Evolutionary conservation across 257 asterid genomes (phyloP).

Genomic region (Nicotiana otophora): DNA sequence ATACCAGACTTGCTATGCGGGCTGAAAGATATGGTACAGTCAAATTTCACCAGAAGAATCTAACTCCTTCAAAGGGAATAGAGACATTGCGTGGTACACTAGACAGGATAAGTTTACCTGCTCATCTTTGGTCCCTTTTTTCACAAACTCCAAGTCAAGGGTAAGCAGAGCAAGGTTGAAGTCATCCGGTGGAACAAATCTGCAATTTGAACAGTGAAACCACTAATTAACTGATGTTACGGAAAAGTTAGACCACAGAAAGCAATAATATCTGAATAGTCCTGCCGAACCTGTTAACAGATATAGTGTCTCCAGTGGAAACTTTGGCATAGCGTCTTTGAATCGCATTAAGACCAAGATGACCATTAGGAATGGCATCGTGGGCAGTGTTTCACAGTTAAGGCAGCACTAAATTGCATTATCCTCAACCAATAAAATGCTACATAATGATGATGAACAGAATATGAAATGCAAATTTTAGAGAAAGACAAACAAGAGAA

Average conservation of each 20-base stretch:
- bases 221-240: background rate
- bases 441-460: background rate
- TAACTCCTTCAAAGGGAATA: background rate
- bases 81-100: background rate
- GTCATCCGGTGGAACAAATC: slow-evolving; percentile 81
- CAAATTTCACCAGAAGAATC: background rate
- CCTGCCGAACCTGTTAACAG: slow-evolving; percentile 58
- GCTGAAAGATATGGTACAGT: background rate
- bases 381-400: slow-evolving; percentile 64
- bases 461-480: background rate
- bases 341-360: slow-evolving; percentile 73
- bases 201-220: slow-evolving; percentile 18
- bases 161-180: slow-evolving; percentile 76
- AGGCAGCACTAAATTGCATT: slow-evolving; percentile 32
- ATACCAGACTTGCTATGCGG: background rate
- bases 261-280: background rate
- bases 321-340: slow-evolving; percentile 90
- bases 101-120: slow-evolving; percentile 38
- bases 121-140: slow-evolving; percentile 84
- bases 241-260: background rate
- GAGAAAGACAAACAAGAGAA: background rate
- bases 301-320: slow-evolving; percentile 66
- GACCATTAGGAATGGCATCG: slow-evolving; percentile 52
- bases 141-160: slow-evolving; percentile 94
- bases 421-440: background rate